These are phyloP conservation scores for Thozetella sp. DNA, from an alignment of 495 filamentous ascomycete genomes.

Conservation along the genomic window DNA sequence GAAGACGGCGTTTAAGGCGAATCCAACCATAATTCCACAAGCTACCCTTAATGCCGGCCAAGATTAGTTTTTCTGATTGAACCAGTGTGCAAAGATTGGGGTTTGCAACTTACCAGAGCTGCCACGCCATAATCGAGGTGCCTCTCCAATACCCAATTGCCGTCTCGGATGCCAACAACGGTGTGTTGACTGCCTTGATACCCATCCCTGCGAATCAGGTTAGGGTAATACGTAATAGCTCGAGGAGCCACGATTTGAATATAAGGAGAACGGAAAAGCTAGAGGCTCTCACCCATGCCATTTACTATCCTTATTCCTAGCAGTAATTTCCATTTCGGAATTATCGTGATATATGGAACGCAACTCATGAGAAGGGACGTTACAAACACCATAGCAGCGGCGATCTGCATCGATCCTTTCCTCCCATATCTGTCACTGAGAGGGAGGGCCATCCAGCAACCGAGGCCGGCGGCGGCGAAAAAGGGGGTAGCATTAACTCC, in stretches of 20 bases:
- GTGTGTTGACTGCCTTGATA: conserved; percentile 31
- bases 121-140: conserved; percentile 29
- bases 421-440: background rate
- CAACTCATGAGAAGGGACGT: too few relatives aligned
- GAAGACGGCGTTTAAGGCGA: conserved; percentile 30
- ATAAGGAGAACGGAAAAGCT: too few relatives aligned
- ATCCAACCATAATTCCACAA: conserved; percentile 31
- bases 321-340: conserved; percentile 5
- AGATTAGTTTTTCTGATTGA: background rate
- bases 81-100: background rate
- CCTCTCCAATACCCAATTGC: conserved; percentile 32
- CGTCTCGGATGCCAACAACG: conserved; percentile 31
- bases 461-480: background rate
- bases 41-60: conserved; percentile 32
- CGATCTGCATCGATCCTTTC: background rate
- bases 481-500: background rate
- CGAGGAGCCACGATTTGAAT: conserved; percentile 5
- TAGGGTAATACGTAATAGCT: background rate
- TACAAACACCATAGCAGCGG: background rate
- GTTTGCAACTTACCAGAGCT: conserved; percentile 21
- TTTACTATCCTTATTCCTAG: conserved; percentile 22
- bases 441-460: background rate
- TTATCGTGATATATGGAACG: background rate
- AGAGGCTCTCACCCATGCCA: conserved; percentile 32
- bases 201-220: conserved; percentile 24